Percentiles rank a stretch among this genome's conserved stretches.
Conservation (phyloP, 2,329 filamentous ascomycete genomes). For the Aureobasidium sp. region DNA sequence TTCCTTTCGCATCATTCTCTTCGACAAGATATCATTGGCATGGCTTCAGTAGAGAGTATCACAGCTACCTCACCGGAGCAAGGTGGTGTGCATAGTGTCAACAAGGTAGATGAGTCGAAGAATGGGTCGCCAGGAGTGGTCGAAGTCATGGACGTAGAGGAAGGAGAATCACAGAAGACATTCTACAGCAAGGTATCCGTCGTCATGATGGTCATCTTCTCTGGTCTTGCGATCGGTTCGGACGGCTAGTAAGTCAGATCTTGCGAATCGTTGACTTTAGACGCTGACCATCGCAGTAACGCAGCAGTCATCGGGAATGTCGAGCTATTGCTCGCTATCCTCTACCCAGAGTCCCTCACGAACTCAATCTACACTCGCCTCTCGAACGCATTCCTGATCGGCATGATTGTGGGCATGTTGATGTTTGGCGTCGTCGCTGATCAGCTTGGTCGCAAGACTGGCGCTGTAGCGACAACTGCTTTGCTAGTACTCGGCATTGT, state of each 20-base stretch:
- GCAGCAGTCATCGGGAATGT: slow-evolving; percentile 31
- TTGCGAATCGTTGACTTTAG: not conserved
- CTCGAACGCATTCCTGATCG: slow-evolving; percentile 32
- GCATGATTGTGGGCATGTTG: slow-evolving; percentile 31
- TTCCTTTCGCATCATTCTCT: not conserved
- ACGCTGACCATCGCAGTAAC: slow-evolving; percentile 19
- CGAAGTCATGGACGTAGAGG: slow-evolving; percentile 19
- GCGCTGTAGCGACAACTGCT: slow-evolving; percentile 29
- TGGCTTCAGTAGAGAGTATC: not conserved
- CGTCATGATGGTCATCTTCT: slow-evolving; percentile 31
- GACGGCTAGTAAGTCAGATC: slow-evolving; percentile 26
- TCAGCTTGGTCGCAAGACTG: slow-evolving; percentile 29
- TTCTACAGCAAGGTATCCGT: slow-evolving; percentile 28
- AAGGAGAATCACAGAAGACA: slow-evolving; percentile 17
- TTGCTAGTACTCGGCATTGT: slow-evolving; percentile 30
- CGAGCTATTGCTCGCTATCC: slow-evolving; percentile 26
- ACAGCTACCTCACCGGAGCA: not conserved
- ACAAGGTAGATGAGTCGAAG: not conserved
- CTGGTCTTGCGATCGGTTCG: slow-evolving; percentile 30
- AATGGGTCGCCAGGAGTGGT: not conserved
- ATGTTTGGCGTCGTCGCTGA: slow-evolving; percentile 30
- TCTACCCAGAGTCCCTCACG: slow-evolving; percentile 29
- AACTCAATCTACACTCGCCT: slow-evolving; percentile 26
- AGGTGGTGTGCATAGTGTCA: not conserved
- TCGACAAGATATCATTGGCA: not conserved